Evolutionary conservation across 805 yeast genomes (phyloP).

Genomic region (Wickerhamomyces pijperi): DNA sequence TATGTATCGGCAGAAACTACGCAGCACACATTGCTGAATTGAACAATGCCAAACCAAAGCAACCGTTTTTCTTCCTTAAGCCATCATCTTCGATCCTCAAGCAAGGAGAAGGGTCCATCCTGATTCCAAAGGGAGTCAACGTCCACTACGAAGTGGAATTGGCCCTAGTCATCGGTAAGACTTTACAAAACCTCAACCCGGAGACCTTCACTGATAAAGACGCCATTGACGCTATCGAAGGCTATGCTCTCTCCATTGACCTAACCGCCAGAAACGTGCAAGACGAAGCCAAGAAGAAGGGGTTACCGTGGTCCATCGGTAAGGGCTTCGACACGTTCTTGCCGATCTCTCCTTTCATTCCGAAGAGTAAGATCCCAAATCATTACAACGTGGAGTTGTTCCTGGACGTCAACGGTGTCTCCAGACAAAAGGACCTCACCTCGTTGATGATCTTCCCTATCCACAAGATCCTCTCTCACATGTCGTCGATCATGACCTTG

Average conservation of each 20-base stretch:
- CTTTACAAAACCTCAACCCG: constrained; percentile 50
- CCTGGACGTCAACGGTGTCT: constrained; percentile 59
- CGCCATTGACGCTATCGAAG: constrained; percentile 70
- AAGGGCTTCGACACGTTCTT: constrained; percentile 95
- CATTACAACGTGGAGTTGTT: constrained; percentile 60
- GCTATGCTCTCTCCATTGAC: constrained; percentile 85
- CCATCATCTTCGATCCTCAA: constrained; percentile 72
- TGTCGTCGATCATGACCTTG: constrained; percentile 84
- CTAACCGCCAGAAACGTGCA: constrained; percentile 95
- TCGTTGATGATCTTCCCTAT: constrained; percentile 81
- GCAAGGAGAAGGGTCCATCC: constrained; percentile 62
- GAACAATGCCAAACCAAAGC: constrained; percentile 67
- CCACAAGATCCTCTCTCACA: constrained; percentile 65
- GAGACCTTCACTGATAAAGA: constrained; percentile 45
- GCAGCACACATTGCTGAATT: constrained; percentile 93
- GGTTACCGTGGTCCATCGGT: constrained; percentile 93
- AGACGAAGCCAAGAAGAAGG: constrained; percentile 86
- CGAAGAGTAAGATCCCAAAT: constrained; percentile 53
- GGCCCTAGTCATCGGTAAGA: constrained; percentile 63
- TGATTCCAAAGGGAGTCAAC: constrained; percentile 68
- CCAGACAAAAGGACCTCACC: constrained; percentile 66
- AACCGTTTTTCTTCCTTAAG: constrained; percentile 88
- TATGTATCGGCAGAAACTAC: constrained; percentile 94
- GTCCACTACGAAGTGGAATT: constrained; percentile 93
- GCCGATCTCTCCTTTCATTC: constrained; percentile 71